These are phyloP conservation scores for Pythium monospermum DNA, from an alignment of 352 stramenopile genomes.

Conservation along the genomic window DNA sequence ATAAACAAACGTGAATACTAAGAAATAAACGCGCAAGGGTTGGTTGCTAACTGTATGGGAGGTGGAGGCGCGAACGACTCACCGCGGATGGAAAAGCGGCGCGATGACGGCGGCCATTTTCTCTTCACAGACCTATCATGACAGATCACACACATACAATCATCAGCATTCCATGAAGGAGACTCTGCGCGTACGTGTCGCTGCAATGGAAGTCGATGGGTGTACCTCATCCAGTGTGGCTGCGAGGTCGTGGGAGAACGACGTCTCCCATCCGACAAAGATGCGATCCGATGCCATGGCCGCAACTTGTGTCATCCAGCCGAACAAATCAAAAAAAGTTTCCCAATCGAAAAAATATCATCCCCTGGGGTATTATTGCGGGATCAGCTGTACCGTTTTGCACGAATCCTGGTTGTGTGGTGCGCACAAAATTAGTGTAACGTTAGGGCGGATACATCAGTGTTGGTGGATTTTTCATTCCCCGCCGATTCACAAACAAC, in stretches of 20 bases:
- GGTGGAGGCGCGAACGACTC: neutral
- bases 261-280: constrained; percentile 74
- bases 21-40: too few relatives aligned
- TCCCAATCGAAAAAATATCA: too few relatives aligned
- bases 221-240: constrained; percentile 35
- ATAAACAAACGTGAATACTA: neutral
- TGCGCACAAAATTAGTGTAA: too few relatives aligned
- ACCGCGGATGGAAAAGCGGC: constrained; percentile 83
- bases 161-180: neutral
- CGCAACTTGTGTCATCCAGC: too few relatives aligned
- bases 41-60: neutral
- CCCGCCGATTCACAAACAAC: too few relatives aligned
- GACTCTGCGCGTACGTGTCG: neutral
- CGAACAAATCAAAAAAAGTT: too few relatives aligned
- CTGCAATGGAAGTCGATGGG: neutral
- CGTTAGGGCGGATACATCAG: too few relatives aligned
- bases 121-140: constrained; percentile 54
- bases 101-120: constrained; percentile 75
- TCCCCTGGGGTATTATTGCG: too few relatives aligned
- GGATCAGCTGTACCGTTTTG: too few relatives aligned
- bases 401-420: too few relatives aligned
- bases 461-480: too few relatives aligned
- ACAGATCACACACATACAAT: neutral
- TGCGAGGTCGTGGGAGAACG: constrained; percentile 64
- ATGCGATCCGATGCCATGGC: too few relatives aligned